phyloP scores from a whole-genome alignment of 805 yeast species.

The Candida peoriensis region DNA sequence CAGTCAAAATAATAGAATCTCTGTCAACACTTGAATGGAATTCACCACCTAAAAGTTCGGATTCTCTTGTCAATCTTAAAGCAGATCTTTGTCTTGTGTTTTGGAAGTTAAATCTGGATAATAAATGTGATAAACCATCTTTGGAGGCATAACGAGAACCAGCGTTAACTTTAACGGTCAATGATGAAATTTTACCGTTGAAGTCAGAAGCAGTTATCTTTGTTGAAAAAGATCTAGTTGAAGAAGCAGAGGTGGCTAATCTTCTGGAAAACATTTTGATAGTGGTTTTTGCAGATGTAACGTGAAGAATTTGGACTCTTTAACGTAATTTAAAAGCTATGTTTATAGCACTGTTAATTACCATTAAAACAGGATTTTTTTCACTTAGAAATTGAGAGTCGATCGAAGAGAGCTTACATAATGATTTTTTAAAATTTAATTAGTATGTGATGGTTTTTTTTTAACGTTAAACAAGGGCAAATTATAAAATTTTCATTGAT shows the following conservation, averaged over 20 bases:
- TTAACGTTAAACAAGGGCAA: no score
- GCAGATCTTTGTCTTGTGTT: conserved; percentile 82
- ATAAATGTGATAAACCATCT: conserved; percentile 82
- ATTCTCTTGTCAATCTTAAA: conserved; percentile 88
- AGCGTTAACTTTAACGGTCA: conserved; percentile 78
- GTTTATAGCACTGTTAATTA: no score
- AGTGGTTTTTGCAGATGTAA: no score
- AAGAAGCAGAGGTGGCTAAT: conserved; percentile 15
- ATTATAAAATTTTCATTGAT: no score
- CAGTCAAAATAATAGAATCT: conserved; percentile 75
- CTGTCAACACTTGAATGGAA: conserved; percentile 69
- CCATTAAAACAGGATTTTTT: no score
- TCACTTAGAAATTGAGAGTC: no score
- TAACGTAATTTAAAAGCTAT: not conserved
- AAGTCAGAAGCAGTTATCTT: conserved; percentile 49
- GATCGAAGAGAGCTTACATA: no score
- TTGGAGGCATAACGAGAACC: conserved; percentile 71
- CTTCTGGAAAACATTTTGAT: conserved; percentile 23
- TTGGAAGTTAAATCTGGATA: conserved; percentile 79
- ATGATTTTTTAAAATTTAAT: no score
- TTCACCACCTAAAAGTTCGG: conserved; percentile 87
- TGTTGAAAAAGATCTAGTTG: conserved; percentile 32
- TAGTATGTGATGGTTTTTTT: no score
- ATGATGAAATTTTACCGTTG: conserved; percentile 63
- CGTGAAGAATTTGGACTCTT: no score